phyloP scores from a whole-genome alignment of 2,329 filamentous ascomycete genomes.

The Cercospora sesami region DNA sequence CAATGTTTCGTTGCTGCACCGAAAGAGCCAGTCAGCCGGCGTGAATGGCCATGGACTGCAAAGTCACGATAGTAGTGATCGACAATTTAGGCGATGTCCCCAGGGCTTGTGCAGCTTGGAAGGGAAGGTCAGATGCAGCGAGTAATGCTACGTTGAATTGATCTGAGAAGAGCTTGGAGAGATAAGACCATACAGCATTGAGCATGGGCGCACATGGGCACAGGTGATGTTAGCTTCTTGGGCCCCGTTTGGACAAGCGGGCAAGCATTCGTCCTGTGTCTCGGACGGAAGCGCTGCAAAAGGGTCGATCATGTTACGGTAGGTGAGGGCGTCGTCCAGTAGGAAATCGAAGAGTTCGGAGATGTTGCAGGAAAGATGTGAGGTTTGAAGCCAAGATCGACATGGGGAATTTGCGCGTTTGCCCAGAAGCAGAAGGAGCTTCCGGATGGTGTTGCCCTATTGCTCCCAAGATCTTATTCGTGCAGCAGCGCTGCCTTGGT shows the following conservation, averaged over 20 bases:
- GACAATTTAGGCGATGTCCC: conserved; percentile 4
- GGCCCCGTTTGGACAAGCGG: not conserved
- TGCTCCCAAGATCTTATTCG: not conserved
- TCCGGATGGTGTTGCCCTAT: not conserved
- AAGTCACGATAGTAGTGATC: not conserved
- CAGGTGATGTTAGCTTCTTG: conserved; percentile 6
- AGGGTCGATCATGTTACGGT: not conserved
- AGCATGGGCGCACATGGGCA: conserved; percentile 23
- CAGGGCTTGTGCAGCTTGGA: conserved; percentile 7
- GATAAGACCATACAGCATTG: conserved; percentile 23
- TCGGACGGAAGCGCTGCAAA: not conserved
- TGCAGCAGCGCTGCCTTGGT: not conserved
- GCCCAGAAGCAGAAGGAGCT: conserved; percentile 5
- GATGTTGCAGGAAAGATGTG: not conserved
- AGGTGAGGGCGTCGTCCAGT: conserved; percentile 6
- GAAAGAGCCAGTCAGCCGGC: conserved; percentile 17
- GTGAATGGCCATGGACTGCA: not conserved
- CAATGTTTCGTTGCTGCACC: not conserved
- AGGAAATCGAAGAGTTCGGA: not conserved
- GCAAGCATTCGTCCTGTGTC: not conserved
- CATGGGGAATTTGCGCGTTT: conserved; percentile 1
- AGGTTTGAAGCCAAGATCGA: conserved; percentile 3
- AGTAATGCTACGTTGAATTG: not conserved
- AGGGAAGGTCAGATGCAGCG: conserved; percentile 19
- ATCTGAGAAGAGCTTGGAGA: not conserved